These are phyloP conservation scores for Colletotrichum orbiculare DNA, from an alignment of 2,329 filamentous ascomycete species.

Conservation along the genomic window DNA sequence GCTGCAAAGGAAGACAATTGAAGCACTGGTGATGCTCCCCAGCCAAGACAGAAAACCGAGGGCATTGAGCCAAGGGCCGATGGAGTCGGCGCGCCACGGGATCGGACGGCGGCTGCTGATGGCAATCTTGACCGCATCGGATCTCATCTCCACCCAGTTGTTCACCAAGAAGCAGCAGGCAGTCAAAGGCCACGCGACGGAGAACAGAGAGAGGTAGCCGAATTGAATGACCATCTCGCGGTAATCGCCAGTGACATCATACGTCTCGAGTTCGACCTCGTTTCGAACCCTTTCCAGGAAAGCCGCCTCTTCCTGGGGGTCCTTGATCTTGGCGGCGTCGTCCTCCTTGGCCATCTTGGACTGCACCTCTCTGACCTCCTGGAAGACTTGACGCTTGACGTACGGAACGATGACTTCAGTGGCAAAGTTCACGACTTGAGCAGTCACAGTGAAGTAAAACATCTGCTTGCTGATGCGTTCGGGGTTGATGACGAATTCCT, in stretches of 20 bases:
- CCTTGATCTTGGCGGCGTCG: conserved; percentile 61
- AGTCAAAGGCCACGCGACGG: conserved; percentile 94
- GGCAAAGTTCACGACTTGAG: conserved; percentile 87
- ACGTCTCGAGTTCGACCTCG: conserved; percentile 83
- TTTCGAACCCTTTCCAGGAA: conserved; percentile 86
- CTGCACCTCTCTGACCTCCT: conserved; percentile 83
- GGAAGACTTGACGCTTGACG: conserved; percentile 80
- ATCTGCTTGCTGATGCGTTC: conserved; percentile 88
- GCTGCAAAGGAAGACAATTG: conserved; percentile 90
- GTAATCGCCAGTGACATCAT: conserved; percentile 91
- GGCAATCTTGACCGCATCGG: conserved; percentile 94
- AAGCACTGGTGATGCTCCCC: conserved; percentile 86
- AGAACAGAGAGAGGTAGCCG: conserved; percentile 90
- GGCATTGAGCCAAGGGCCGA: conserved; percentile 90
- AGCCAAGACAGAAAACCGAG: conserved; percentile 94
- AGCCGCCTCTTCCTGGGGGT: conserved; percentile 79
- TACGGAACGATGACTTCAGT: conserved; percentile 89
- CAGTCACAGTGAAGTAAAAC: conserved; percentile 95
- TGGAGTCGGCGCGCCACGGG: conserved; percentile 90
- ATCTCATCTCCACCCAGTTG: conserved; percentile 95
- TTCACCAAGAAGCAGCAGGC: conserved; percentile 90
- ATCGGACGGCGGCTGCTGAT: conserved; percentile 89
- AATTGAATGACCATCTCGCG: conserved; percentile 93
- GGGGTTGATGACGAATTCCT: conserved; percentile 83
- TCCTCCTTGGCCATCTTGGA: conserved; percentile 67